Percentiles rank a stretch among this genome's conserved stretches.
Conservation (phyloP, 768 basidiomycete genomes). For the Coprinopsis strossmayeri region DNA sequence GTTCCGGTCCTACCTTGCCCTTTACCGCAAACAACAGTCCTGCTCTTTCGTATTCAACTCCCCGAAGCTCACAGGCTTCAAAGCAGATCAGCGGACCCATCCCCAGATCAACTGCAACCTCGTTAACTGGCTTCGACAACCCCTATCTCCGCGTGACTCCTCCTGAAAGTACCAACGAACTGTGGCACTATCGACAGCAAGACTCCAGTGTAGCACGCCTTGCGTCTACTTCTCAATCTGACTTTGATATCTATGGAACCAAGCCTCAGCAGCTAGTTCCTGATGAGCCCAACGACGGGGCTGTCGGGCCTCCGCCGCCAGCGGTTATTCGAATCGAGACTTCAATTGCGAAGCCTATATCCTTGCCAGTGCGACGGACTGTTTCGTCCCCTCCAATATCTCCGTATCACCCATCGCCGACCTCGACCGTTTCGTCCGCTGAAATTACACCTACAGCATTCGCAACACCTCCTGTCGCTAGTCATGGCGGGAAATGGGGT, state of each 20-base stretch:
- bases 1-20: constrained; percentile 22
- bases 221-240: constrained; percentile 4
- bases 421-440: constrained; percentile 16
- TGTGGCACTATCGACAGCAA: constrained; percentile 15
- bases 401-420: constrained; percentile 16
- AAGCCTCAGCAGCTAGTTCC: constrained; percentile 1
- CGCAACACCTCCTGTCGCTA: constrained; percentile 11
- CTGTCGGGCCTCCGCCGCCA: constrained; percentile 11
- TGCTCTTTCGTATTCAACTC: constrained; percentile 12
- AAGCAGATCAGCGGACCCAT: constrained; percentile 30
- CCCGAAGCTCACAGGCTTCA: background rate
- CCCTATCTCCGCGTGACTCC: constrained; percentile 12
- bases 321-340: constrained; percentile 19
- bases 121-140: constrained; percentile 27
- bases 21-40: constrained; percentile 16
- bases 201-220: constrained; percentile 14
- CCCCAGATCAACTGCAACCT: constrained; percentile 23
- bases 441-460: constrained; percentile 14
- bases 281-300: background rate
- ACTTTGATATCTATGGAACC: constrained; percentile 1
- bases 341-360: background rate
- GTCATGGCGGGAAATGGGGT: constrained; percentile 15
- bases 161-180: constrained; percentile 4
- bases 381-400: constrained; percentile 22
- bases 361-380: constrained; percentile 19